Conservation (phyloP, 1,139 yeast genomes). For the Yamadazyma jaroonii region DNA sequence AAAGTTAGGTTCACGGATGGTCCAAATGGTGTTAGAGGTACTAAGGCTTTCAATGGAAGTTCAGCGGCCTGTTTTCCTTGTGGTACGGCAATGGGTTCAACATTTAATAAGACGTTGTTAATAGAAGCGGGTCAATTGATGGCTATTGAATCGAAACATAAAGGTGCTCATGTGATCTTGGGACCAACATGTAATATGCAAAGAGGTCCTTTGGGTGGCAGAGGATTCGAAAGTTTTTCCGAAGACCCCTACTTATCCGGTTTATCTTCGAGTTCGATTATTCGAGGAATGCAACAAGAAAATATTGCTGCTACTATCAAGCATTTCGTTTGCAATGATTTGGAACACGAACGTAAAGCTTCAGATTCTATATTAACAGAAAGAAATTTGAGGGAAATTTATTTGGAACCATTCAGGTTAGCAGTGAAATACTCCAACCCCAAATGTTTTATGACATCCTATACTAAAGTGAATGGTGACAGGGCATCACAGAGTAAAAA, state of each 20-base stretch:
- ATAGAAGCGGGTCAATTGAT: constrained; percentile 28
- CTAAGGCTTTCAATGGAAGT: constrained; percentile 27
- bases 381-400: constrained; percentile 60
- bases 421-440: constrained; percentile 46
- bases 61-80: constrained; percentile 37
- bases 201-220: constrained; percentile 35
- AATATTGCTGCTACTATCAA: constrained; percentile 55
- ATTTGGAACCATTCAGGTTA: constrained; percentile 59
- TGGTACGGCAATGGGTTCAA: constrained; percentile 45
- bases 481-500: constrained; percentile 48
- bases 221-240: constrained; percentile 33
- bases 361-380: constrained; percentile 49
- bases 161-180: constrained; percentile 31
- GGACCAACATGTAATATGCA: constrained; percentile 36
- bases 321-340: constrained; percentile 60
- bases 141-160: constrained; percentile 31
- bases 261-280: constrained; percentile 23
- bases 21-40: constrained; percentile 36
- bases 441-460: constrained; percentile 50
- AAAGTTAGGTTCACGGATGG: constrained; percentile 30
- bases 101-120: constrained; percentile 28
- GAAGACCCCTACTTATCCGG: constrained; percentile 37
- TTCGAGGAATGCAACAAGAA: constrained; percentile 29
- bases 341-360: constrained; percentile 53
- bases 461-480: constrained; percentile 57